Base-by-base conservation (phyloP, 805 yeast genomes). In the Candida schatavii region DNA sequence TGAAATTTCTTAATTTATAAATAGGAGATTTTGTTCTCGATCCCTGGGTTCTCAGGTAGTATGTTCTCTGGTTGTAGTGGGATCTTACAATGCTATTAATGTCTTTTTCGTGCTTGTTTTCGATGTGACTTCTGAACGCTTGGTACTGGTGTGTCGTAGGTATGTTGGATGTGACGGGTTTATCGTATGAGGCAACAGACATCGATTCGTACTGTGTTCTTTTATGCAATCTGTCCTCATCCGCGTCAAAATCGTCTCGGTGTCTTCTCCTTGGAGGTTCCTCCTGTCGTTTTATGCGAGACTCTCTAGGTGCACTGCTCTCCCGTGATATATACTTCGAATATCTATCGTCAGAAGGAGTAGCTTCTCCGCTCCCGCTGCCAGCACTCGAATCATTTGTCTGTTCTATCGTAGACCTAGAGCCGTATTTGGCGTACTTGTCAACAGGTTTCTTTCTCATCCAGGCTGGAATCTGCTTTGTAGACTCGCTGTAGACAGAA, bases 21-120 rank as follows among this genome's bases (percentile, higher is more conserved):
- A 93, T 91, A 9, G 93, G 90, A 0, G 97, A 88, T 27, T 78
- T 68, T 15, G 81, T 72, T 50, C 99, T 75, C 35, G 75, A 73
- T 1, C 73, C 74, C 42, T 75, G 77, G 21, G 64, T 66, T 47
- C 81, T 81, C 1, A 91, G 75, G 45, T 79, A 78, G 48, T 78
- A 77, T 0, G 96, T 83, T 54, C 95, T 76, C 49, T 85, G 85
- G 62, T 93, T 93, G 61, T 93, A 93, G 62, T 88, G 97, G 37
- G 77, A 72, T 48, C 89, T 73, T 25, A 93, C 95, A 41, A 86
- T 75, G 35, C 79, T 78, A 52, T 85, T 86, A 41, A 78, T 75
- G 47, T 72, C 61, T 53, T 64, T 53, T 50, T 63, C 52, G 21
- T 64, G 65, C 39, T 55, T 56, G 41, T 65, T 62, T 5, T 56